A percentile compares a stretch with the other conserved stretches of the same genome.
phyloP scores from a whole-genome alignment of 1,284 basidiomycete genomes.

The Ceratobasidium sp. region DNA sequence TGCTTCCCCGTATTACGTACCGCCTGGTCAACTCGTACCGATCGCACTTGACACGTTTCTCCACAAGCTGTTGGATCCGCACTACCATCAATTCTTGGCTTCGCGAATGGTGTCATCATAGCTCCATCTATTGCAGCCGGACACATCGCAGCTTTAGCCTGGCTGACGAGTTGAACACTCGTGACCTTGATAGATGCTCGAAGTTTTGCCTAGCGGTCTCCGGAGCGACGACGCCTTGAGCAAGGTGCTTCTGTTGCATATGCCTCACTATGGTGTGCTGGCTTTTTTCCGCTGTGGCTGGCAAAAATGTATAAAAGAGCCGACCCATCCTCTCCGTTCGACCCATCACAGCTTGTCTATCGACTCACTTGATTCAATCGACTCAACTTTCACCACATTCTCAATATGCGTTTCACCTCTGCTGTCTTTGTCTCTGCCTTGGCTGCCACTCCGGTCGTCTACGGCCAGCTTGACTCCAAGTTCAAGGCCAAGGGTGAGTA shows the following conservation, averaged over 20 bases:
- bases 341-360: not conserved
- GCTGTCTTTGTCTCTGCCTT: not conserved
- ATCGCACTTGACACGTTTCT: too few relatives aligned
- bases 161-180: not conserved
- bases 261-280: not conserved
- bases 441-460: slow-evolving; percentile 12
- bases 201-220: not conserved
- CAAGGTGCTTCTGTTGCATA: not conserved
- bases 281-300: not conserved
- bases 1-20: not conserved
- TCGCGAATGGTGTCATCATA: not conserved
- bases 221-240: not conserved
- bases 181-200: not conserved
- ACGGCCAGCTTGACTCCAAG: slow-evolving; percentile 17
- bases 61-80: too few relatives aligned
- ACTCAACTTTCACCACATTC: not conserved
- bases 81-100: not conserved
- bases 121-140: not conserved
- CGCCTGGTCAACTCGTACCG: too few relatives aligned
- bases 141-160: not conserved
- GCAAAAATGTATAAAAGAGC: slow-evolving; percentile 4
- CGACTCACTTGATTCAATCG: not conserved
- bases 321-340: not conserved
- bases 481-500: slow-evolving; percentile 15
- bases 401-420: not conserved